These are phyloP conservation scores for Hypoxylon sp. DNA, from an alignment of 2,329 filamentous ascomycete species.

Conservation along the genomic window DNA sequence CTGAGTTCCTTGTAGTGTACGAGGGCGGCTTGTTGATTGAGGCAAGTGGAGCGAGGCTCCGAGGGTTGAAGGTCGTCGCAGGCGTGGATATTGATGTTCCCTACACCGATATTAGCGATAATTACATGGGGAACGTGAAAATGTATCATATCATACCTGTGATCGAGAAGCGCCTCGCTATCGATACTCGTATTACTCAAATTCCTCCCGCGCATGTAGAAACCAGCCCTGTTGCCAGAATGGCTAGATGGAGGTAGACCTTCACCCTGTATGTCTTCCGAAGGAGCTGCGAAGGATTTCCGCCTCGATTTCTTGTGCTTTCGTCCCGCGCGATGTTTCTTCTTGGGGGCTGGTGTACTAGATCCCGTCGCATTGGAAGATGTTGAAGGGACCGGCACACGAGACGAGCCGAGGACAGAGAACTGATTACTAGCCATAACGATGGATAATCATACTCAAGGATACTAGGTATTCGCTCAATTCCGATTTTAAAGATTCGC, in stretches of 20 bases:
- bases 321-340: conserved; percentile 78
- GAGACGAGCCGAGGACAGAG: conserved; percentile 73
- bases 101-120: conserved; percentile 31
- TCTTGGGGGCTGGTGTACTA: conserved; percentile 60
- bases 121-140: conserved; percentile 6
- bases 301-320: conserved; percentile 83
- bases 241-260: conserved; percentile 51
- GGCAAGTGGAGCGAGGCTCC: conserved; percentile 57
- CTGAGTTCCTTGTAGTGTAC: conserved; percentile 36
- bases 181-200: conserved; percentile 89
- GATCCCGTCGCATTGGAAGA: conserved; percentile 41
- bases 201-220: conserved; percentile 70
- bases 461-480: not conserved
- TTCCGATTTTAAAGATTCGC: not conserved
- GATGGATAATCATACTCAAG: conserved; percentile 33
- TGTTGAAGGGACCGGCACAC: conserved; percentile 49
- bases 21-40: conserved; percentile 52
- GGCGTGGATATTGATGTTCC: conserved; percentile 64
- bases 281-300: conserved; percentile 82
- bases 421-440: conserved; percentile 50
- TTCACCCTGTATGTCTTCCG: conserved; percentile 66
- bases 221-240: conserved; percentile 56
- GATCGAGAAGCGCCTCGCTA: conserved; percentile 89
- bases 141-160: conserved; percentile 64
- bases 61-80: conserved; percentile 71